Evolutionary conservation across 2,329 filamentous ascomycete species (phyloP), one percentile per base, ranked within the genome.

Genomic region (Ophiognomonia clavigignenti-juglandacearum): DNA sequence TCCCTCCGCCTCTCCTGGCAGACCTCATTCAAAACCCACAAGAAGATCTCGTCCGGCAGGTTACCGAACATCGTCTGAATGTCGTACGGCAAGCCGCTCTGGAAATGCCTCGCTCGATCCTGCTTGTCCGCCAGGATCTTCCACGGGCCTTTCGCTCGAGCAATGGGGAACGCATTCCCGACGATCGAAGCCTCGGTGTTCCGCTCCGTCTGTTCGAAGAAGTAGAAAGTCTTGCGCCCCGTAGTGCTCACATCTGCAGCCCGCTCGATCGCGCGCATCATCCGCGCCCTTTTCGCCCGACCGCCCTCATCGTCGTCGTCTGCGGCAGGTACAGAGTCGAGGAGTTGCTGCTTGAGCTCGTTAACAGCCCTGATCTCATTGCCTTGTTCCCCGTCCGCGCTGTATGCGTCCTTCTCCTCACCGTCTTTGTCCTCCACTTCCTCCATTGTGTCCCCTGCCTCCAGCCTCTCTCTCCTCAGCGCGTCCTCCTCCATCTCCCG

Each of bases 21-120:
- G 19, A 83, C 66, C 64, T 83, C 75, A 41, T 77, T 66, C 6
- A 86, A 58, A 3, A 88, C 68, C 86, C 86, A 91, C 14, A 74
- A 57, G 41, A 88, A 73, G 1, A 89, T 58, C 45, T 84, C 75
- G 50, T 87, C 78, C 0, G 85, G 80, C 11, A 89, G 60, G 3
- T 59, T 53, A 11, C 64, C 61, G 32, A 67, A 67, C 47, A 64
- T 63, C 4, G 61, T 58, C 14, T 78, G 65, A 13, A 83, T 67
- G 37, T 78, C 73, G 46, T 78, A 73, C 1, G 82, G 72, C 47
- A 85, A 66, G 2, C 85, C 85, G 18, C 79, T 82, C 20, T 80
- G 64, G 44, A 89, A 76, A 31, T 78, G 70, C 54, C 82, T 76
- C 45, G 78, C 69, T 41, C 83, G 74, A 32, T 70, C 67, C 6